Percentiles rank a stretch among this genome's conserved stretches.
Evolutionary conservation across 2,329 filamentous ascomycete genomes (phyloP).

Genomic region (Ophiostoma ips): DNA sequence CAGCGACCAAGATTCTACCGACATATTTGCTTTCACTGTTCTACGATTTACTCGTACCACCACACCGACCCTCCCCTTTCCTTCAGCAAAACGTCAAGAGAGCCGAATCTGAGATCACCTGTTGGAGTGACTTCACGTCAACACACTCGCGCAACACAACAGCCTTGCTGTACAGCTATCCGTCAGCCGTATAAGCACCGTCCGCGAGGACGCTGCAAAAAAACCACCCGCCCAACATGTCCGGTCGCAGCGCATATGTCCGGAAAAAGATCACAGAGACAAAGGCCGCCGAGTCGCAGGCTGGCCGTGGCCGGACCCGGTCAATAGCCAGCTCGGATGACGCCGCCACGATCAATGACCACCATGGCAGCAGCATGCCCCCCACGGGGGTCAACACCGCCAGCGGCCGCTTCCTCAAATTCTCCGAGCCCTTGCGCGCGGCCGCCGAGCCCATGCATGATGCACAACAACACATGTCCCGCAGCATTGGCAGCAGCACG

Average conservation of each 20-base stretch:
- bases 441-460: slow-evolving; percentile 17
- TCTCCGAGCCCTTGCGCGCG: slow-evolving; percentile 27
- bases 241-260: slow-evolving; percentile 42
- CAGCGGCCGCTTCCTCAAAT: slow-evolving; percentile 32
- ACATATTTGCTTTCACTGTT: no score
- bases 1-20: no score
- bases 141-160: no score
- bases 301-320: slow-evolving; percentile 21
- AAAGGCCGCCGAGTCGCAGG: slow-evolving; percentile 23
- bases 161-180: no score
- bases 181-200: no score
- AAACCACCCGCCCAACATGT: slow-evolving; percentile 28
- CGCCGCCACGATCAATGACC: slow-evolving; percentile 26
- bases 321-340: slow-evolving; percentile 26
- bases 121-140: no score
- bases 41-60: no score
- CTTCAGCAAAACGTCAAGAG: no score
- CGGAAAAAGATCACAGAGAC: slow-evolving; percentile 43
- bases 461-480: slow-evolving; percentile 18
- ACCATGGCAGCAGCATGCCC: slow-evolving; percentile 24
- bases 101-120: no score
- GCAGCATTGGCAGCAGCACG: slow-evolving; percentile 23
- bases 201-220: no score
- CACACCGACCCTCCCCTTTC: no score
- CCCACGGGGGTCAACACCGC: slow-evolving; percentile 29